Evolutionary conservation across 2,329 filamentous ascomycete genomes (phyloP).

Genomic region (Pseudocercospora vitis): DNA sequence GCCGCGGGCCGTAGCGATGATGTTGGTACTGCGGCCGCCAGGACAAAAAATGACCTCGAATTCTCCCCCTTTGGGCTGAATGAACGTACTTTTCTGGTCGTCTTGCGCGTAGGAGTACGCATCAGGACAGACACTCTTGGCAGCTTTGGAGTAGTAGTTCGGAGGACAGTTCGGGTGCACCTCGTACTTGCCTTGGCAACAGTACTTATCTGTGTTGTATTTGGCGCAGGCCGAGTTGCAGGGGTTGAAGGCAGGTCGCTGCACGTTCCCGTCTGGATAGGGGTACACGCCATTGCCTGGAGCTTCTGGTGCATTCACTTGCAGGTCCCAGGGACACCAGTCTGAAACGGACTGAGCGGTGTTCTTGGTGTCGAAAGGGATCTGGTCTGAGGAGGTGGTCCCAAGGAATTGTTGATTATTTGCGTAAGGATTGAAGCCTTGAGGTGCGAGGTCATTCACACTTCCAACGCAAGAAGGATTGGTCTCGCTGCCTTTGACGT

Average conservation of each 20-base stretch:
- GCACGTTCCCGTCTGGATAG: conserved; percentile 73
- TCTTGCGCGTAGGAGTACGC: conserved; percentile 75
- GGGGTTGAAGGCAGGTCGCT: conserved; percentile 71
- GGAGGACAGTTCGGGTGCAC: conserved; percentile 64
- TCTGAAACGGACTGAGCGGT: conserved; percentile 58
- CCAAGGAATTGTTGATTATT: conserved; percentile 57
- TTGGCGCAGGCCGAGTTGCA: conserved; percentile 76
- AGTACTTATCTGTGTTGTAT: conserved; percentile 66
- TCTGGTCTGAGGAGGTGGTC: conserved; percentile 64
- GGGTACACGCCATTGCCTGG: conserved; percentile 76
- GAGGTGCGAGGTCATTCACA: conserved; percentile 55
- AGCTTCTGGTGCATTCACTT: conserved; percentile 65
- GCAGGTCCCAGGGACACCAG: conserved; percentile 82
- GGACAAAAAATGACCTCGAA: conserved; percentile 82
- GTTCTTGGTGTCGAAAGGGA: conserved; percentile 64
- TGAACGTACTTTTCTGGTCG: conserved; percentile 58
- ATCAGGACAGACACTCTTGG: conserved; percentile 77
- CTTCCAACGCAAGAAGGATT: conserved; percentile 77
- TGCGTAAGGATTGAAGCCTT: conserved; percentile 50
- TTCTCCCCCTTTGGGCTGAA: conserved; percentile 64
- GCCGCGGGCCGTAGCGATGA: conserved; percentile 37
- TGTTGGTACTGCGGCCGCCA: conserved; percentile 52
- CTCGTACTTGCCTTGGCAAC: conserved; percentile 71
- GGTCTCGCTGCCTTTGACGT: conserved; percentile 71
- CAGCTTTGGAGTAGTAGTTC: conserved; percentile 65